phyloP scores from a whole-genome alignment of 164 flowering plant species.

The Aristolochia fimbriata region DNA sequence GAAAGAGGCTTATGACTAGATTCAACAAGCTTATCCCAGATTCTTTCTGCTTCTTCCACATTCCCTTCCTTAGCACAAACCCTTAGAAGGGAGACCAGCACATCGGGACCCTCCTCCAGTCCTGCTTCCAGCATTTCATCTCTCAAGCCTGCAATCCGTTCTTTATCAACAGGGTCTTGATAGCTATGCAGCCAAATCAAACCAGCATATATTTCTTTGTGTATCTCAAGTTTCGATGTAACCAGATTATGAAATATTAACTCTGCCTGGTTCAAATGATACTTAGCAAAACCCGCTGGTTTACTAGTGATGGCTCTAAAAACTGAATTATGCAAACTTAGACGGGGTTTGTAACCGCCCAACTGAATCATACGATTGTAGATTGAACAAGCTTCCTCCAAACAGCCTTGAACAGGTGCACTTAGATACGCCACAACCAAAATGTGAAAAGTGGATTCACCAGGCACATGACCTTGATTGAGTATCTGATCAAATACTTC shows the following conservation, averaged over 20 bases:
- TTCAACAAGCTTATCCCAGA: constrained; percentile 52
- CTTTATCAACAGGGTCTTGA: constrained; percentile 65
- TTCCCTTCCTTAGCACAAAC: constrained; percentile 73
- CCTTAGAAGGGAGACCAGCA: constrained; percentile 71
- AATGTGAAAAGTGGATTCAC: constrained; percentile 86
- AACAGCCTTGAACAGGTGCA: constrained; percentile 44
- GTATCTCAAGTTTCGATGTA: constrained; percentile 60
- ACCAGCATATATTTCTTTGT: constrained; percentile 67
- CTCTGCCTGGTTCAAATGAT: constrained; percentile 79
- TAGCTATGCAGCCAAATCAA: constrained; percentile 91
- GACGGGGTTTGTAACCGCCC: constrained; percentile 77
- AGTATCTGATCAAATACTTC: constrained; percentile 82
- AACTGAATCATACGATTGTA: constrained; percentile 91
- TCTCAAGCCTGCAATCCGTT: constrained; percentile 45
- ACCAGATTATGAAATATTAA: constrained; percentile 73
- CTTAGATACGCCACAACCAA: constrained; percentile 76
- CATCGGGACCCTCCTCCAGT: constrained; percentile 54
- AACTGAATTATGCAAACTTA: constrained; percentile 75
- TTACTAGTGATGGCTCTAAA: constrained; percentile 54
- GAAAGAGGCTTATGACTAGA: constrained; percentile 34
- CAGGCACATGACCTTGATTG: constrained; percentile 72
- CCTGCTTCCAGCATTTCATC: constrained; percentile 54
- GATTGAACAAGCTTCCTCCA: constrained; percentile 80
- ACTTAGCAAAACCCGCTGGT: constrained; percentile 48
- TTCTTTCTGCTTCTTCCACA: constrained; percentile 61